Conservation (phyloP, 208 protist species). For the Endotrypanum monterogeii region DNA sequence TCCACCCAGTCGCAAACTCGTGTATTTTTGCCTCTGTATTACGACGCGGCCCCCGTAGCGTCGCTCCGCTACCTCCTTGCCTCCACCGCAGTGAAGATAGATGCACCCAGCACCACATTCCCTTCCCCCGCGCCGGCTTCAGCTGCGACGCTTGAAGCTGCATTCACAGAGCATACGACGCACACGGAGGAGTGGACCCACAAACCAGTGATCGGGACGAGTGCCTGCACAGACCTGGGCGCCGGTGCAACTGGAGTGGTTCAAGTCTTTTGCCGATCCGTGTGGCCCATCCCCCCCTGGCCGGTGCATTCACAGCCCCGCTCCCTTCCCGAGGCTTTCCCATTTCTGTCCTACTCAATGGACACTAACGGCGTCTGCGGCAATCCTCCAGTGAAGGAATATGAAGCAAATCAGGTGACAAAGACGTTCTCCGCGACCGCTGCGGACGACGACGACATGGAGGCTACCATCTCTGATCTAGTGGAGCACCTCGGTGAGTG, state of each 20-base stretch:
- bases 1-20: not conserved
- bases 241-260: not conserved
- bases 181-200: not conserved
- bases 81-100: not conserved
- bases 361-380: not conserved
- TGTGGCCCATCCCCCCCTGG: slow-evolving; percentile 11
- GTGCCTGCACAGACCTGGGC: not conserved
- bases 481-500: slow-evolving; percentile 14
- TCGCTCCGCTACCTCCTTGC: slow-evolving; percentile 2
- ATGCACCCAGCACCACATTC: not conserved
- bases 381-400: not conserved
- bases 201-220: not conserved
- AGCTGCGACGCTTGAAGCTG: not conserved
- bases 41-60: not conserved
- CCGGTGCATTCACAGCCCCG: not conserved
- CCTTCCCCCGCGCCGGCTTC: not conserved
- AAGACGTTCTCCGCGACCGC: not conserved
- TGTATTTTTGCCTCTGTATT: not conserved
- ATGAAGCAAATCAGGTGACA: not conserved
- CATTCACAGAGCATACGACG: too few relatives aligned
- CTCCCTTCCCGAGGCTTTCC: not conserved
- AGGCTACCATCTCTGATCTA: not conserved
- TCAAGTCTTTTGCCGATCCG: slow-evolving; percentile 9
- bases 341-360: slow-evolving; percentile 3
- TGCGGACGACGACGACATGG: not conserved